A percentile compares a stretch with the other conserved stretches of the same genome.
These are phyloP conservation scores for Suhomyces canberraensis DNA, from an alignment of 805 yeast genomes.

Conservation along the genomic window DNA sequence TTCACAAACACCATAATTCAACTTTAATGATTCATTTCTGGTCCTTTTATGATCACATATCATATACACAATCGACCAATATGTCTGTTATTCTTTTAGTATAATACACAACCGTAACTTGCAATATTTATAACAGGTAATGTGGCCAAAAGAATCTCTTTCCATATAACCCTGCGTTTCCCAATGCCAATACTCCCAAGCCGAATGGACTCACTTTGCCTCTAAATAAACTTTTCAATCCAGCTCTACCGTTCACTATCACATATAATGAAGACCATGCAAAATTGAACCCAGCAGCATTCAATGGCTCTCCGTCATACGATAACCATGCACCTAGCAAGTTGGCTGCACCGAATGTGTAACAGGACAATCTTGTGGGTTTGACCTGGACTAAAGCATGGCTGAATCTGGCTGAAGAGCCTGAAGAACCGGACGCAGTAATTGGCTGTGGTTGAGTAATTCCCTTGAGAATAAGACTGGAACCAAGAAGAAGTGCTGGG, in stretches of 20 bases:
- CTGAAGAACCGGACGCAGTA: slow-evolving; percentile 12
- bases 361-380: slow-evolving; percentile 43
- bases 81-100: too few species aligned
- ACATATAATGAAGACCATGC: slow-evolving; percentile 82
- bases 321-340: slow-evolving; percentile 72
- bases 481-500: slow-evolving; percentile 13
- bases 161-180: slow-evolving; percentile 67
- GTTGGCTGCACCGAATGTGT: slow-evolving; percentile 58
- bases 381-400: slow-evolving; percentile 15
- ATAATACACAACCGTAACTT: too few species aligned
- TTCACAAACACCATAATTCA: too few species aligned
- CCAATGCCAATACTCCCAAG: slow-evolving; percentile 54
- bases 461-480: slow-evolving; percentile 10
- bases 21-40: too few species aligned
- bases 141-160: slow-evolving; percentile 50
- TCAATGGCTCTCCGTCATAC: slow-evolving; percentile 68
- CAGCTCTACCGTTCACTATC: slow-evolving; percentile 63
- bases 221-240: slow-evolving; percentile 49
- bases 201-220: slow-evolving; percentile 63
- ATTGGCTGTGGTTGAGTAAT: slow-evolving; percentile 5
- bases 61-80: too few species aligned
- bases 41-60: too few species aligned
- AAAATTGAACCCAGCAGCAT: slow-evolving; percentile 76
- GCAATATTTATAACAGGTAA: too few species aligned
- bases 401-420: slow-evolving; percentile 19